These are phyloP conservation scores for Colletotrichum sp. DNA, from an alignment of 2,329 filamentous ascomycete species.

Conservation along the genomic window DNA sequence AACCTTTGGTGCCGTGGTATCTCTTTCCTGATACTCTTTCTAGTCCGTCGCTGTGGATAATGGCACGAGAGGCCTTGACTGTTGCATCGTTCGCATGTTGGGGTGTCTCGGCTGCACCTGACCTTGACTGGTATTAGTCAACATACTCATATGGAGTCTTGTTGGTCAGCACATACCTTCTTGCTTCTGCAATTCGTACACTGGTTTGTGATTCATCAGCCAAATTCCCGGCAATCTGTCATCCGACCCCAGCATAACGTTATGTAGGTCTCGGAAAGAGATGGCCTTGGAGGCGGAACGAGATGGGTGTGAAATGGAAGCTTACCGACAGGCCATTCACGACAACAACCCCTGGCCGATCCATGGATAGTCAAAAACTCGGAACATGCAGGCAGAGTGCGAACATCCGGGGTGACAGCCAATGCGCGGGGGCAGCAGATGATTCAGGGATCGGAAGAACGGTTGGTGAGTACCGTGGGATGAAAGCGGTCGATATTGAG, in stretches of 20 bases:
- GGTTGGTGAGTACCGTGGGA: background rate
- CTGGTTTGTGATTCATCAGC: background rate
- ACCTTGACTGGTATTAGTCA: slow-evolving; percentile 21
- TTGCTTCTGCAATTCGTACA: slow-evolving; percentile 9
- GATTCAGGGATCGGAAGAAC: background rate
- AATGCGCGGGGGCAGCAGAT: background rate
- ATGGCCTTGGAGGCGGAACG: background rate
- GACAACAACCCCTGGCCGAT: background rate
- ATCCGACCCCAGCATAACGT: background rate
- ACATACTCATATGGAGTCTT: background rate
- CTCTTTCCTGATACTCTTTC: slow-evolving; percentile 24
- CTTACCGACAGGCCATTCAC: slow-evolving; percentile 16
- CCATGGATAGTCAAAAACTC: background rate
- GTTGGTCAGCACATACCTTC: background rate
- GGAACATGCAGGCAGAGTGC: background rate
- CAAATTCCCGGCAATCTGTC: background rate
- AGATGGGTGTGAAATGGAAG: background rate
- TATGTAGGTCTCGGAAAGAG: background rate
- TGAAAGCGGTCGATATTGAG: background rate
- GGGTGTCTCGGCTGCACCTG: slow-evolving; percentile 32
- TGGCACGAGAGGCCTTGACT: slow-evolving; percentile 27
- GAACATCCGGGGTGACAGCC: background rate
- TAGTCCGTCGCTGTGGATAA: slow-evolving; percentile 28
- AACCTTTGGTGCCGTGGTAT: slow-evolving; percentile 21
- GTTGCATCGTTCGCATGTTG: slow-evolving; percentile 30